Evolutionary conservation across 75 land plant genomes (phyloP), one percentile per base, ranked within the genome.

Genomic region (Ceratopteris richardii): DNA sequence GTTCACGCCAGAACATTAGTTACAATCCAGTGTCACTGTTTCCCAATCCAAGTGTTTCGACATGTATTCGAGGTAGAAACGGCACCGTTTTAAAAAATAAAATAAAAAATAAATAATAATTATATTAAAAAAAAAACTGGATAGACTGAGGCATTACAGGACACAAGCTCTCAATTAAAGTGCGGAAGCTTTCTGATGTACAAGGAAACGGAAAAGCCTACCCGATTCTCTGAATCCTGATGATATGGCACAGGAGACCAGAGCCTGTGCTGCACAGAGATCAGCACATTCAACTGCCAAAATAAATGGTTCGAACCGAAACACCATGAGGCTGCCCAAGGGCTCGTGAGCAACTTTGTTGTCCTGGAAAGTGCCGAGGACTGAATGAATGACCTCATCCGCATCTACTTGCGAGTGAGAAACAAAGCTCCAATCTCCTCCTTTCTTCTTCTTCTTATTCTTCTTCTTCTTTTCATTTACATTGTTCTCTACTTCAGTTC

Each of bases 171-270:
- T n/a, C n/a, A n/a, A n/a, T n/a, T n/a, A n/a, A n/a, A n/a, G n/a
- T n/a, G n/a, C n/a, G n/a, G n/a, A n/a, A n/a, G n/a, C n/a, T n/a
- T n/a, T n/a, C n/a, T n/a, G n/a, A n/a, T n/a, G n/a, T n/a, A n/a
- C n/a, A n/a, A n/a, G n/a, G n/a, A n/a, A n/a, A n/a, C n/a, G n/a
- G n/a, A n/a, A n/a, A 0, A 17, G 47, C 65, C 41, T 41, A 80
- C 86, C 86, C 11, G 90, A 85, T 55, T 93, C 98, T 36, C 90
- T 71, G 54, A 88, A 88, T 23, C 98, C 98, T n/a, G 63, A 68
- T 2, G 82, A 57, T n/a, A 93, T 69, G 0, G 98, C 95, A n/a
- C 71, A 41, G 12, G 94, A 65, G 9, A 93, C 90, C 28, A 88
- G 58, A 18, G 24, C 10, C 65, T 85, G 87, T 0, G 98, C 89